Evolutionary conservation across 805 yeast species (phyloP).

Genomic region (Starmerella geochares): DNA sequence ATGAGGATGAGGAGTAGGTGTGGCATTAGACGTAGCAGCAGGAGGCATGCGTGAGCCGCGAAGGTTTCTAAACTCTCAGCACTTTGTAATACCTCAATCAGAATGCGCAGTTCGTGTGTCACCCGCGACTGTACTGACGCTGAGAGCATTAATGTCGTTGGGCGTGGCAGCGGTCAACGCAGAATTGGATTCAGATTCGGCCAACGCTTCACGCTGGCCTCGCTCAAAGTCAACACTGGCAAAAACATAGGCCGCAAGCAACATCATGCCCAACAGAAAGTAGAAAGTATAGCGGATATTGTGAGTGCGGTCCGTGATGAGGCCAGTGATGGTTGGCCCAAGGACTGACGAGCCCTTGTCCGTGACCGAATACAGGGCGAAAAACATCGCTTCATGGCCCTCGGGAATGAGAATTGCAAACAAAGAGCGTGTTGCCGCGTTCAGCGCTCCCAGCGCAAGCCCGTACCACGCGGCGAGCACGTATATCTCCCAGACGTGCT

Average conservation of each 20-base stretch:
- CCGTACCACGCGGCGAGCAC: conserved; percentile 67
- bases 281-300: conserved; percentile 65
- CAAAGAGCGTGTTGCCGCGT: conserved; percentile 58
- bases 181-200: background rate
- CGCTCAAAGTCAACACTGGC: conserved; percentile 47
- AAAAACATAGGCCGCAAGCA: conserved; percentile 51
- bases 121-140: background rate
- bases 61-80: no score
- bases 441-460: conserved; percentile 58
- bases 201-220: conserved; percentile 46
- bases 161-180: background rate
- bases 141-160: background rate
- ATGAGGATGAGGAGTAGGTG: no score
- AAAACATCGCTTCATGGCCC: conserved; percentile 66
- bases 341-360: conserved; percentile 70
- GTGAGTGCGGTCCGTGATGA: conserved; percentile 62
- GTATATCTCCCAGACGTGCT: conserved; percentile 58
- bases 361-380: conserved; percentile 65
- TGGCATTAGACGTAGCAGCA: no score
- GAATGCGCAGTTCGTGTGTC: no score
- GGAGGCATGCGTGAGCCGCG: no score
- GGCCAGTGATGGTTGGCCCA: conserved; percentile 65
- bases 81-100: no score
- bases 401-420: conserved; percentile 60
- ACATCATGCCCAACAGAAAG: conserved; percentile 45